phyloP scores from a whole-genome alignment of 768 basidiomycete genomes.

The Sarcodon sp. region DNA sequence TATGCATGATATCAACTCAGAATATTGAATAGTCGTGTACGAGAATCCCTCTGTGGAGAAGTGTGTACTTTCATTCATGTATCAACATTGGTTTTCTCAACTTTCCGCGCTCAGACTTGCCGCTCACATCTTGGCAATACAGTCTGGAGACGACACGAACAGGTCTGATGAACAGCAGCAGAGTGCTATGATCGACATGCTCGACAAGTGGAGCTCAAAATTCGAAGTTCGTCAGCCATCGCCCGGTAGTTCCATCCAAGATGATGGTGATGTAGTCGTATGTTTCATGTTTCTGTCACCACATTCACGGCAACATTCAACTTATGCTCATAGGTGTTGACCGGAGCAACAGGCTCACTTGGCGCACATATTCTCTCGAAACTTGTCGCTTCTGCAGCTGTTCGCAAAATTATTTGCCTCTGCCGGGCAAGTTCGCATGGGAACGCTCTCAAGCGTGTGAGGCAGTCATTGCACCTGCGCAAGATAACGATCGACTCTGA shows the following conservation, averaged over 20 bases:
- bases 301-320: too few relatives aligned
- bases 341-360: conserved; percentile 40
- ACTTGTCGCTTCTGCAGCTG: conserved; percentile 21
- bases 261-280: too few relatives aligned
- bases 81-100: conserved; percentile 1
- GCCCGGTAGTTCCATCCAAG: background rate
- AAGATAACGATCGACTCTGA: conserved; percentile 12
- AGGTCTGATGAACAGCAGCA: conserved; percentile 15
- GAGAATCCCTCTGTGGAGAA: conserved; percentile 32
- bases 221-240: conserved; percentile 1
- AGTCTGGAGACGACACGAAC: conserved; percentile 15
- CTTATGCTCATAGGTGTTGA: conserved; percentile 21
- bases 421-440: conserved; percentile 33
- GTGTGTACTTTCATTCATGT: conserved; percentile 12
- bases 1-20: conserved; percentile 3
- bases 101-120: conserved; percentile 19
- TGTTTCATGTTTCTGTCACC: too few relatives aligned
- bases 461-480: conserved; percentile 25
- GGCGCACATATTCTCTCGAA: conserved; percentile 40
- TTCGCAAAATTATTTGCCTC: conserved; percentile 33
- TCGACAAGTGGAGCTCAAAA: conserved; percentile 25
- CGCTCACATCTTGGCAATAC: conserved; percentile 22
- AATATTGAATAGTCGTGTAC: conserved; percentile 24
- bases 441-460: conserved; percentile 27
- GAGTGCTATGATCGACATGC: conserved; percentile 29